Evolutionary conservation across 164 flowering plant species (phyloP).

Genomic region (Vitis vinifera): DNA sequence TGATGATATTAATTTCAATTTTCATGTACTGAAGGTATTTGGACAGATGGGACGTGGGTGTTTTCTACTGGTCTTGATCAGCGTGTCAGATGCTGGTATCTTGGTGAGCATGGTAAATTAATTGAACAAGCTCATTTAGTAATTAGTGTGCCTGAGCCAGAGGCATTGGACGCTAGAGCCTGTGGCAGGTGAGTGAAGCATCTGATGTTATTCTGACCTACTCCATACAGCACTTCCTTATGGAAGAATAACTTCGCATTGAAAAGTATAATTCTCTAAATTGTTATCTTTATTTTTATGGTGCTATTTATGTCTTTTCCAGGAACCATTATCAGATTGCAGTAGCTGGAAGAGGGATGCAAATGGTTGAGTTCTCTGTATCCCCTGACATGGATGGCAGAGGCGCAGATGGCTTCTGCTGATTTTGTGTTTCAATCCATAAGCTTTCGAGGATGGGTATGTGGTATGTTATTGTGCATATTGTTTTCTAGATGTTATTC

Average conservation of each 20-base stretch:
- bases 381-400: slow-evolving; percentile 11
- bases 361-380: slow-evolving; percentile 67
- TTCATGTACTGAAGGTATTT: slow-evolving; percentile 58
- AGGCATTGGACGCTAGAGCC: slow-evolving; percentile 69
- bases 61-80: slow-evolving; percentile 98
- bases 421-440: not conserved
- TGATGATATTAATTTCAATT: not conserved
- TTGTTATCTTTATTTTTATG: not conserved
- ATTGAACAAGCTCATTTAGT: slow-evolving; percentile 56
- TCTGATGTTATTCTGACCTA: not conserved
- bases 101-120: slow-evolving; percentile 45
- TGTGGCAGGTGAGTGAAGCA: slow-evolving; percentile 54
- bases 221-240: not conserved
- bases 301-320: slow-evolving; percentile 18
- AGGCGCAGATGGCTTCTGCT: slow-evolving; percentile 11
- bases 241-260: not conserved
- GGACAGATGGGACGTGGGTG: slow-evolving; percentile 93
- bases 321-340: slow-evolving; percentile 82
- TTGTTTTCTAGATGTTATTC: not conserved
- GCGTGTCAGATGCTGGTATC: slow-evolving; percentile 82
- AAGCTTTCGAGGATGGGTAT: not conserved
- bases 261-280: not conserved
- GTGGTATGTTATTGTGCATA: not conserved
- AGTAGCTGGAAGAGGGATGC: slow-evolving; percentile 98
- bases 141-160: slow-evolving; percentile 94